Percentiles rank a stretch among this genome's conserved stretches.
Conservation (phyloP, 1,284 basidiomycete genomes). For the Xerocomus nothofagi region DNA sequence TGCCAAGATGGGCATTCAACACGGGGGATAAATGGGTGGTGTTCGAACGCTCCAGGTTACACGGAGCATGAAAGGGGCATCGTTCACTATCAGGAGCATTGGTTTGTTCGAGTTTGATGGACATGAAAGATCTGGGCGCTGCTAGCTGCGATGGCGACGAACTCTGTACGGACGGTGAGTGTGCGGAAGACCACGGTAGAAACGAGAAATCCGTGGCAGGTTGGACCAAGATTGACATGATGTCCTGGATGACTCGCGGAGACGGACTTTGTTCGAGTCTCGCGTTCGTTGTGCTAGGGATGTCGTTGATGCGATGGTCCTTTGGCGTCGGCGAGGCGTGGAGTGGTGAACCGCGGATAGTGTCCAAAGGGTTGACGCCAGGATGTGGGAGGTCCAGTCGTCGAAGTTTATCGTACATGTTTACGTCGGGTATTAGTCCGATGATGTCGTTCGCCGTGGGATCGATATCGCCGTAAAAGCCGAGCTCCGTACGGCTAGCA, state of each 20-base stretch:
- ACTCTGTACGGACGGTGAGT: neutral
- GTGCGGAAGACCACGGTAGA: constrained; percentile 6
- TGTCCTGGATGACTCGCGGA: constrained; percentile 34
- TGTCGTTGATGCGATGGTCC: constrained; percentile 4
- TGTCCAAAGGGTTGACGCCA: constrained; percentile 50
- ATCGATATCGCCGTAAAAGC: constrained; percentile 17
- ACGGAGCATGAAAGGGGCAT: neutral
- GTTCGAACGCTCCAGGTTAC: constrained; percentile 1
- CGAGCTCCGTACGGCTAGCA: neutral
- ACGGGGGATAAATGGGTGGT: constrained; percentile 45
- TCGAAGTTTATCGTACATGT: constrained; percentile 39
- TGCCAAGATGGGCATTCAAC: constrained; percentile 58
- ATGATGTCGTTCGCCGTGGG: constrained; percentile 18
- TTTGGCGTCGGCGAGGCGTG: neutral
- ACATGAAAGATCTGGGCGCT: neutral
- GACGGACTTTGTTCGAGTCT: constrained; percentile 23
- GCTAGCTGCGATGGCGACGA: constrained; percentile 7
- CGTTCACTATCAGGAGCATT: neutral
- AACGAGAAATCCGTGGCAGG: constrained; percentile 13
- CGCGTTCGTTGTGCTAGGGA: neutral
- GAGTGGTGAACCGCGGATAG: constrained; percentile 31
- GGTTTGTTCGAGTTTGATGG: constrained; percentile 2
- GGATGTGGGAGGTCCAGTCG: constrained; percentile 25
- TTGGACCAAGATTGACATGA: constrained; percentile 34
- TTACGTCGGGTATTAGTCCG: constrained; percentile 46